Base-by-base conservation (phyloP, 768 basidiomycete genomes). In the Mrakia frigida region DNA sequence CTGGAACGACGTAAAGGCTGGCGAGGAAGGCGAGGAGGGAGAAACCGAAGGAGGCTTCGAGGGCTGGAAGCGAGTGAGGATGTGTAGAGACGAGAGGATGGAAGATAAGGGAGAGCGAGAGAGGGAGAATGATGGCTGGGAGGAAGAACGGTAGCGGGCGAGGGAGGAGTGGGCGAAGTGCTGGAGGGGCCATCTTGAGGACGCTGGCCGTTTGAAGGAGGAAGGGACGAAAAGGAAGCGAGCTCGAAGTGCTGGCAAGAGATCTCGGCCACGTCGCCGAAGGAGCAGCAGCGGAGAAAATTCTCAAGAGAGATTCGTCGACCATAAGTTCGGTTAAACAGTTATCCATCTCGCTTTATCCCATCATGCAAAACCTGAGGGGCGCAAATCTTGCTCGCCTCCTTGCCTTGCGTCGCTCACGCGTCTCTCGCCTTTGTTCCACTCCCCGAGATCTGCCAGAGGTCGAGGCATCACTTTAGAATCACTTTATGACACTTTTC, bases 31-130 rank as follows among this genome's bases (percentile, higher is more conserved):
- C 93, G 78, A 94, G 86, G 68, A 96, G 83, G 1, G 92, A 90
- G 83, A 96, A 90, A 0, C 95, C 94, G 69, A 94, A 79, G 21
- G 90, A 92, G 0, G 88, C 89, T 81, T 92, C 90, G 31, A 98
- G 80, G 35, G 83, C 84, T 0, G 85, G 84, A 25, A 59, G 72
- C 3, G 77, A 72, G 63, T 72, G 70, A n/a, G 70, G 43, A 14
- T 33, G 18, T 0, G 50, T 25, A 0, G 65, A 83, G 35, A 71
- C 16, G 78, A 77, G 74, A 80, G 67, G 43, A 25, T 31, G 63
- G 70, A 41, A 10, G 78, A 78, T 85, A 81, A 92, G 90, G 90
- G 91, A 92, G 3, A 85, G 81, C 0, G 89, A 91, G 69, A 91
- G 82, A 28, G 92, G 92, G 41, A 90, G 82, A 75, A 92, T 84